phyloP scores from a whole-genome alignment of 106 monocot species.

The Acorus calamus region DNA sequence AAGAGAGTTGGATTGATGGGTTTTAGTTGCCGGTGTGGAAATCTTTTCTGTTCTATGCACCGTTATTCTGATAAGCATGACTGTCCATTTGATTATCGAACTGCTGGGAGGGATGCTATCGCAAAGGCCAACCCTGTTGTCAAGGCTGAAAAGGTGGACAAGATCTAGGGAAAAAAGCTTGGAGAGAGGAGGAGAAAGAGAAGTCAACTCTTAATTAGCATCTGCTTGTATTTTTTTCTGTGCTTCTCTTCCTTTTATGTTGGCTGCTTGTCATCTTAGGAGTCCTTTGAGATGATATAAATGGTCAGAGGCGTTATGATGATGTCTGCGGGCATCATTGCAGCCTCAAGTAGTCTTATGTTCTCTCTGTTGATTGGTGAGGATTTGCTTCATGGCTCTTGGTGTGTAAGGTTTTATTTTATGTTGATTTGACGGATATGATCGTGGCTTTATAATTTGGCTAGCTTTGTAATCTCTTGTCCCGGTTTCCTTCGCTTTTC shows the following conservation, averaged over 20 bases:
- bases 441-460: conserved; percentile 8
- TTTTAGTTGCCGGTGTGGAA: conserved; percentile 37
- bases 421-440: conserved; percentile 14
- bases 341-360: conserved; percentile 9
- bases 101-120: conserved; percentile 24
- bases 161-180: conserved; percentile 18
- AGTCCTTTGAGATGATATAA: conserved; percentile 1
- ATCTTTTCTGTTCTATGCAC: conserved; percentile 25
- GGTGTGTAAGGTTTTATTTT: conserved; percentile 16
- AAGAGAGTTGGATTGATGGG: conserved; percentile 43
- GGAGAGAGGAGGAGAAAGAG: not conserved
- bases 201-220: not conserved
- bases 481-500: not conserved
- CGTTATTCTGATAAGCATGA: conserved; percentile 47
- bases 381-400: conserved; percentile 15
- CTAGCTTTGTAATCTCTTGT: not conserved
- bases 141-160: conserved; percentile 46
- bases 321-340: conserved; percentile 7
- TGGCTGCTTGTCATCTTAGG: conserved; percentile 5
- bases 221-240: conserved; percentile 1
- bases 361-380: conserved; percentile 9
- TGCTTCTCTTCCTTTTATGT: conserved; percentile 6
- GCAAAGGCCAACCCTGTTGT: conserved; percentile 44
- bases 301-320: conserved; percentile 11
- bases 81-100: conserved; percentile 30